These are phyloP conservation scores for Suillus spraguei DNA, from an alignment of 768 basidiomycete species.

Conservation along the genomic window DNA sequence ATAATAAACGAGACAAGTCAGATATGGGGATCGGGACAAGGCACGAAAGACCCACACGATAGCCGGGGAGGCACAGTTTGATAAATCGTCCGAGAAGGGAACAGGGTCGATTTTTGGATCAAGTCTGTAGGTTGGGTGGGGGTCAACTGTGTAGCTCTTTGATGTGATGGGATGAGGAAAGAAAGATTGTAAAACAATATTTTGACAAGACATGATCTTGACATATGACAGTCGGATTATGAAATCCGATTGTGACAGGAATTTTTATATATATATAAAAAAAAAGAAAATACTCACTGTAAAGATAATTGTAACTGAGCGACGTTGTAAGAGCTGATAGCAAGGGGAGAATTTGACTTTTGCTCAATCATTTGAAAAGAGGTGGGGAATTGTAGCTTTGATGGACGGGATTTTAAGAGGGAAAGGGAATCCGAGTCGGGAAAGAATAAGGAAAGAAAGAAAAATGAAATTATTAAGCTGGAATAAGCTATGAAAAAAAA, in stretches of 20 bases:
- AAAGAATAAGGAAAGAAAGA: conserved; percentile 15
- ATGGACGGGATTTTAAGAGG: conserved; percentile 27
- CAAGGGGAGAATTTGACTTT: conserved; percentile 35
- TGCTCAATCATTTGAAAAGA: conserved; percentile 59
- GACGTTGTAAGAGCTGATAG: conserved; percentile 61
- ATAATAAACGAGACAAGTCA: conserved; percentile 14
- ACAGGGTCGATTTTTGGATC: conserved; percentile 43
- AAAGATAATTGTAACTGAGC: conserved; percentile 64
- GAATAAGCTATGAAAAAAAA: conserved; percentile 11
- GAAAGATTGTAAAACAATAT: conserved; percentile 15
- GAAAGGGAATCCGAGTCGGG: conserved; percentile 16
- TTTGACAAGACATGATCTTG: conserved; percentile 31
- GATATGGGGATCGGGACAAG: conserved; percentile 20
- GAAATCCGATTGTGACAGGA: conserved; percentile 11
- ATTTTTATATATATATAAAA: not conserved
- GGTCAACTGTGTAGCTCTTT: not conserved
- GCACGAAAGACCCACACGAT: conserved; percentile 43
- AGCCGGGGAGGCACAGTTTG: conserved; percentile 47
- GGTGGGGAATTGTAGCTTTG: conserved; percentile 5
- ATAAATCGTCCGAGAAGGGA: conserved; percentile 48
- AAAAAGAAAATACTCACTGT: conserved; percentile 39
- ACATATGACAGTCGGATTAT: conserved; percentile 30
- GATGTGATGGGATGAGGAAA: conserved; percentile 11
- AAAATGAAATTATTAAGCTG: conserved; percentile 11
- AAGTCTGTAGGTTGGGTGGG: conserved; percentile 28